Evolutionary conservation across 169 alveolate genomes (phyloP).

Genomic region (Cryptosporidium sp.): DNA sequence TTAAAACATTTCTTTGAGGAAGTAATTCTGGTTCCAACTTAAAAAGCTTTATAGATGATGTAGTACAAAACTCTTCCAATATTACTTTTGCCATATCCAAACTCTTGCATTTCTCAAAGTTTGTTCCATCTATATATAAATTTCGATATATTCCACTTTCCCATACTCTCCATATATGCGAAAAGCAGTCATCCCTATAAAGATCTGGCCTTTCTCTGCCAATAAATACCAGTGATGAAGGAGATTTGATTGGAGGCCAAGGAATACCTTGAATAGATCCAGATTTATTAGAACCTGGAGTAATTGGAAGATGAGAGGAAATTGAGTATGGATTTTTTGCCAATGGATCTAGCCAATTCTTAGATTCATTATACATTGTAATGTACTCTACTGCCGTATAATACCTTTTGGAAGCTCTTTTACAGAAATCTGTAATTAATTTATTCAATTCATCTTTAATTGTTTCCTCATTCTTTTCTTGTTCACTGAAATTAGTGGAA

Average conservation of each 20-base stretch:
- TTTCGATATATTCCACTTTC: conserved; percentile 16
- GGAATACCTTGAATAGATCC: conserved; percentile 64
- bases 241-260: conserved; percentile 56
- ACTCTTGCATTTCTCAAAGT: conserved; percentile 10
- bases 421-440: conserved; percentile 25
- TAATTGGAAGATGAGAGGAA: conserved; percentile 1
- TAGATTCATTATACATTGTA: conserved; percentile 31
- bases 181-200: conserved; percentile 57
- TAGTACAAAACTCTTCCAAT: conserved; percentile 61
- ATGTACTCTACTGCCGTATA: conserved; percentile 48
- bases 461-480: background rate
- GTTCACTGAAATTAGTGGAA: background rate
- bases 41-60: conserved; percentile 21
- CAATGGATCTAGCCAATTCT: conserved; percentile 52
- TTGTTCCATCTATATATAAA: conserved; percentile 55
- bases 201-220: conserved; percentile 68
- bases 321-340: conserved; percentile 22
- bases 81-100: conserved; percentile 63
- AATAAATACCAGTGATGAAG: conserved; percentile 4
- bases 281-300: background rate
- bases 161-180: conserved; percentile 47
- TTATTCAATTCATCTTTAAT: background rate
- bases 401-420: conserved; percentile 45
- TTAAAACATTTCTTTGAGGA: conserved; percentile 41
- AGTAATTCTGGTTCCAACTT: conserved; percentile 18